Conservation (phyloP, 2,329 filamentous ascomycete genomes). For the Calonectria crousiana region DNA sequence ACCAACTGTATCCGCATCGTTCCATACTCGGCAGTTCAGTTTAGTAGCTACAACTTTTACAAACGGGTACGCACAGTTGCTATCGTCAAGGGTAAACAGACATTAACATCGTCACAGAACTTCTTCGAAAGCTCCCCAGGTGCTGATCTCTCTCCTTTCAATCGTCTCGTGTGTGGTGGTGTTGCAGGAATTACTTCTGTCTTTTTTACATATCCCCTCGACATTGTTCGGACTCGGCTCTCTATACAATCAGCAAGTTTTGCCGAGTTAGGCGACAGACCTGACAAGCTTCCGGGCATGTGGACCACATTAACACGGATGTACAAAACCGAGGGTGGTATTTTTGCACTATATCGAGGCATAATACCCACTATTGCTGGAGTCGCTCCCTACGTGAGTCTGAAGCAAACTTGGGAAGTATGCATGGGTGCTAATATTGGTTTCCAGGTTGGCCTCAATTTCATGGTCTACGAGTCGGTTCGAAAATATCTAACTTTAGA, state of each 20-base stretch:
- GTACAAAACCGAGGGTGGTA: conserved; percentile 91
- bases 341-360: conserved; percentile 89
- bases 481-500: conserved; percentile 87
- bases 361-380: conserved; percentile 95
- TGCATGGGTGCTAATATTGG: conserved; percentile 13
- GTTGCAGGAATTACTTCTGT: conserved; percentile 96
- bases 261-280: conserved; percentile 74
- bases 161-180: conserved; percentile 89
- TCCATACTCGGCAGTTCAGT: conserved; percentile 97
- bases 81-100: not conserved
- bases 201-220: conserved; percentile 93
- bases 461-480: conserved; percentile 96
- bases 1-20: conserved; percentile 99
- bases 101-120: conserved; percentile 55
- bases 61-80: conserved; percentile 75
- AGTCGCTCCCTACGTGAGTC: conserved; percentile 88
- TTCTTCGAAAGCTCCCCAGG: conserved; percentile 84
- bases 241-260: conserved; percentile 99
- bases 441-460: conserved; percentile 88
- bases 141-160: conserved; percentile 77
- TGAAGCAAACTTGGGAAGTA: not conserved
- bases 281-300: conserved; percentile 87
- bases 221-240: conserved; percentile 94
- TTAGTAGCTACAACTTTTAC: conserved; percentile 98
- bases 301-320: conserved; percentile 84